Base-by-base conservation (phyloP, 2,329 filamentous ascomycete species). In the Xylaria sp. region DNA sequence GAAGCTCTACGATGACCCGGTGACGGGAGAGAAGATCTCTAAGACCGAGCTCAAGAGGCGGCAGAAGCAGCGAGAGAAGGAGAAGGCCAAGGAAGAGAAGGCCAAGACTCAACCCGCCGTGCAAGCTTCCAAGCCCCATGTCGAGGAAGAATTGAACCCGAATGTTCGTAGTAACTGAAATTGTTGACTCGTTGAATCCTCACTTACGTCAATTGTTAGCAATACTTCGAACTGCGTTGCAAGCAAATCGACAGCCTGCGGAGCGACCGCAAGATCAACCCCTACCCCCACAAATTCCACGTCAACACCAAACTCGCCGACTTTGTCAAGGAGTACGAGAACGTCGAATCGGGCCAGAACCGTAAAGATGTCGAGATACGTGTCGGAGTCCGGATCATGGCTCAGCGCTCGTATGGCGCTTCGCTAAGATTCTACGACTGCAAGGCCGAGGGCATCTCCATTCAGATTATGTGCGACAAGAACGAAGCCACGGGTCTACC, bases 211-310 rank as follows among this genome's bases (percentile, higher is more conserved):
- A 31, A 11, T 2, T 45, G 2, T 28, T 35, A 70, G 69, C 69
- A 87, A 77, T 99, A 98, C 83, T 97, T 97, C 77, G 95, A 99
- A 82, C 96, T 98, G 76, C 91, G 95, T 67, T 96, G 90, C 73
- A 87, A 92, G 70, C 86, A 85, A 69, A 88, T 97, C 82, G 89
- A 91, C 78, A 89, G 90, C 72, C 84, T 86, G 69, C 85, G 94
- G 73, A 82, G 89, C 74, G 49, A 51, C 87, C 86, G 74, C 88
- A 90, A 81, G 81, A 88, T 91, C 42, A 91, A 94, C 74, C 92
- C 71, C 12, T 68, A 63, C 33, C 95, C 95, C 7, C 94, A 99
- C 89, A 89, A 89, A 84, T 98, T 97, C 85, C 83, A 94, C 61
- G 88, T 92, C 76, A 91, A 89, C 77, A 93, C 92, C 74, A 91